Evolutionary conservation across 169 alveolate species (phyloP), one percentile per base, ranked within the genome.

Genomic region (Cryptosporidium tyzzeri): DNA sequence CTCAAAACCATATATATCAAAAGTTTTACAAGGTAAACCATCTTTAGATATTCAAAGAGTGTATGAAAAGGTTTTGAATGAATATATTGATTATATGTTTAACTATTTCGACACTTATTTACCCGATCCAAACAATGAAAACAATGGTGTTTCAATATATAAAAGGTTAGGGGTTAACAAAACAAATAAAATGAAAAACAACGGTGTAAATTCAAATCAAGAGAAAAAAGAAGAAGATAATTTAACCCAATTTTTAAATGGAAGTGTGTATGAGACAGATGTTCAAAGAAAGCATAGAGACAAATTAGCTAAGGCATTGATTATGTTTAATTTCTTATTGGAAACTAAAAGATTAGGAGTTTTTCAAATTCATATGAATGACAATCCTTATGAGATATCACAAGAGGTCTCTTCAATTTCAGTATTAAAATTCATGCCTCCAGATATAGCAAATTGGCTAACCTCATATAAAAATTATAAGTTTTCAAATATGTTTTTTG

Each of bases 401-500:
- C 62, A 59, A 37, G 86, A 73, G n/a, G 26, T 59, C 29, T 37
- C 37, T 14, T 37, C 51, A 18, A 21, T 29, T 4, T 55, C 86
- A 26, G 29, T 73, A 62, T 31, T 73, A 39, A 73, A 21, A 7
- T 73, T 51, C 55, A 26, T 73, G 70, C 86, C 86, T 6, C 86
- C 86, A n/a, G 86, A 73, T 73, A 6, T 73, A 23, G 86, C 86
- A 53, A 73, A 73, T 73, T 73, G 86, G 86, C 18, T 73, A 73
- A 51, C 51, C 1, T 51, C 71, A 31, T 53, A 21, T 41, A 37
- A 29, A 73, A 73, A 73, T 58, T 73, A 51, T 14, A 37, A n/a
- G 1, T 55, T 53, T 73, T n/a, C 29, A 10, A 59, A 39, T 5
- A 50, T 48, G 21, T 51, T 73, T 16, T 73, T 73, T 58, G 86